Evolutionary conservation across 805 yeast species (phyloP), one percentile per base, ranked within the genome.

Genomic region (Candida berthetii): DNA sequence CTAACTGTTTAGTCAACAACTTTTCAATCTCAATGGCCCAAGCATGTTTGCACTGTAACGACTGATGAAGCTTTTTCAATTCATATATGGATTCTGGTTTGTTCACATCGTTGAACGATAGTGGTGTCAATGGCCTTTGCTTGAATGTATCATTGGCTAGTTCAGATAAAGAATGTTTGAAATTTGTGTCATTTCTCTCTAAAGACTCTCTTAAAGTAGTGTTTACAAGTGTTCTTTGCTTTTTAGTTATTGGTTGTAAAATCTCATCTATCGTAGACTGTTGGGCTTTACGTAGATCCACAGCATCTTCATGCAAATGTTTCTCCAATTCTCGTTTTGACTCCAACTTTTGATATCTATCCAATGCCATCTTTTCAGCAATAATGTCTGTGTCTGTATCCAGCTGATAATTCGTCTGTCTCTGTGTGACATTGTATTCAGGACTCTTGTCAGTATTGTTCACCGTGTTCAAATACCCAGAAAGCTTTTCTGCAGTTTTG

Each of bases 21-120:
- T 64, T 55, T 41, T 69, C 66, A 19, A 72, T 63, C 39, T 63
- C 67, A 14, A 50, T 41, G 2, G 67, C 64, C 44, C 77, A 71
- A 18, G 62, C 50, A 14, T 64, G 60, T 38, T 63, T 58, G 31
- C 62, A 54, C 16, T 50, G 46, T 36, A 74, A 52, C 5, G 52
- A 48, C 3, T 54, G 54, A 40, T 68, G 56, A 2, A 61, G 40
- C 7, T 39, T 16, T 24, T 43, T 37, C n/a, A 50, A 37, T 28
- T 56, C 44, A 1, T 38, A 48, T 1, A 25, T 11, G n/a, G 38
- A 25, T 34, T 31, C 34, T 10, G 44, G 18, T 4, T 33, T 20
- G 8, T 55, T 50, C 17, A 47, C 47, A 3, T 42, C 44, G 2
- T 48, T 42, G 33, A 53, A 49, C 1, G 43, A 20, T 9, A 54